A percentile compares a stretch with the other conserved stretches of the same genome.
Conservation (phyloP, 352 stramenopile species). For the Globisporangium cystogenes region DNA sequence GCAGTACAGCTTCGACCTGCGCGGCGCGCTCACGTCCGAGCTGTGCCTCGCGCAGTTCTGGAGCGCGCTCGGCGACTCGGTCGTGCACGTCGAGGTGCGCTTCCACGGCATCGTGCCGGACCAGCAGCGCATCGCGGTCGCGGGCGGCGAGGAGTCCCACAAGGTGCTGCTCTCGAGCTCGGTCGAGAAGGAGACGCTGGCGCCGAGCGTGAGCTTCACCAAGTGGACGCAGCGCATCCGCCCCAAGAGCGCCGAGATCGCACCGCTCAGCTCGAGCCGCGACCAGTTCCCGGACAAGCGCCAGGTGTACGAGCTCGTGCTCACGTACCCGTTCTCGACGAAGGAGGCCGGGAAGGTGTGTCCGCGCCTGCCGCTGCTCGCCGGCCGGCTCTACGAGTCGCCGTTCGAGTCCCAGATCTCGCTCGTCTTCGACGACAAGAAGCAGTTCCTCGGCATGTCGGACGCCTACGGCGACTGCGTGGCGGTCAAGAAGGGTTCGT, state of each 20-base stretch:
- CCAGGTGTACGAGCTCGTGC: slow-evolving; percentile 85
- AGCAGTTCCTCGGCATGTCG: slow-evolving; percentile 83
- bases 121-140: slow-evolving; percentile 49
- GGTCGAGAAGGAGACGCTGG: slow-evolving; percentile 76
- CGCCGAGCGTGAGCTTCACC: slow-evolving; percentile 64
- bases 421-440: slow-evolving; percentile 93
- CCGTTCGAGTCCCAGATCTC: slow-evolving; percentile 91
- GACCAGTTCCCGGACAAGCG: slow-evolving; percentile 83
- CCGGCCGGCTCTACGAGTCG: slow-evolving; percentile 91
- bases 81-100: slow-evolving; percentile 71
- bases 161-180: slow-evolving; percentile 71
- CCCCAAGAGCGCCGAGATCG: slow-evolving; percentile 71
- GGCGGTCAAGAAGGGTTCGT: slow-evolving; percentile 84
- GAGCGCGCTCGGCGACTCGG: slow-evolving; percentile 80
- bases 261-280: slow-evolving; percentile 67
- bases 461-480: slow-evolving; percentile 84
- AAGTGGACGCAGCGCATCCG: slow-evolving; percentile 84
- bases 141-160: slow-evolving; percentile 58
- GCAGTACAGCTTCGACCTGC: slow-evolving; percentile 65
- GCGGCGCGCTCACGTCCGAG: slow-evolving; percentile 77
- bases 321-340: slow-evolving; percentile 88
- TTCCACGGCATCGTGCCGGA: slow-evolving; percentile 84
- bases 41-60: slow-evolving; percentile 90
- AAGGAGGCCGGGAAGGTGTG: slow-evolving; percentile 85
- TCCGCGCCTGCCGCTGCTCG: slow-evolving; percentile 68